These are phyloP conservation scores for Sphagnum fallax DNA, from an alignment of 228 moss, liverwort and hornwort species.

Conservation along the genomic window DNA sequence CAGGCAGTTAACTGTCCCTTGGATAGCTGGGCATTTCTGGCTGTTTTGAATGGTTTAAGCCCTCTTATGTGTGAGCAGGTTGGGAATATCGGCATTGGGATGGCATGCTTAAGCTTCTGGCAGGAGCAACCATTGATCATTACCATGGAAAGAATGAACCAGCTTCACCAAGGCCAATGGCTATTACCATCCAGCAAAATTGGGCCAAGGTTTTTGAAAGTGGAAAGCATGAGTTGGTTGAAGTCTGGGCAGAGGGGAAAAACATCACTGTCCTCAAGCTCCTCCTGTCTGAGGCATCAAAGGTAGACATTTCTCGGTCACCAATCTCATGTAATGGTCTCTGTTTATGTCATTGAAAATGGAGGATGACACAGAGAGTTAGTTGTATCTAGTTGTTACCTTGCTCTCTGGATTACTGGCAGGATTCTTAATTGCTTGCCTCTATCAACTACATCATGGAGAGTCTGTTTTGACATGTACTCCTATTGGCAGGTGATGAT, in stretches of 20 bases:
- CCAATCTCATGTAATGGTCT: too few species aligned
- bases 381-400: too few species aligned
- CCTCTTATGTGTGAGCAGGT: constrained; percentile 21
- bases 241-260: constrained; percentile 79
- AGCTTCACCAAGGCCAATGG: constrained; percentile 17
- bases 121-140: constrained; percentile 47
- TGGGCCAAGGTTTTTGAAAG: constrained; percentile 79
- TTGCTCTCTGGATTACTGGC: too few species aligned
- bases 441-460: too few species aligned
- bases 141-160: constrained; percentile 25
- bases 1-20: too few species aligned
- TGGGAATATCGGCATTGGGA: constrained; percentile 99
- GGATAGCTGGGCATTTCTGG: too few species aligned
- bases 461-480: too few species aligned
- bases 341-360: too few species aligned
- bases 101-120: constrained; percentile 50
- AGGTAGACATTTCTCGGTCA: constrained; percentile 21
- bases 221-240: constrained; percentile 67
- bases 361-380: too few species aligned
- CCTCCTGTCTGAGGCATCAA: constrained; percentile 72
- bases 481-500: too few species aligned
- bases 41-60: too few species aligned
- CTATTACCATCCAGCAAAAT: constrained; percentile 31
- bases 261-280: constrained; percentile 61
- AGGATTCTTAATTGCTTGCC: too few species aligned